Base-by-base conservation (phyloP, 75 land plant species). In the Cunninghamia lanceolata region DNA sequence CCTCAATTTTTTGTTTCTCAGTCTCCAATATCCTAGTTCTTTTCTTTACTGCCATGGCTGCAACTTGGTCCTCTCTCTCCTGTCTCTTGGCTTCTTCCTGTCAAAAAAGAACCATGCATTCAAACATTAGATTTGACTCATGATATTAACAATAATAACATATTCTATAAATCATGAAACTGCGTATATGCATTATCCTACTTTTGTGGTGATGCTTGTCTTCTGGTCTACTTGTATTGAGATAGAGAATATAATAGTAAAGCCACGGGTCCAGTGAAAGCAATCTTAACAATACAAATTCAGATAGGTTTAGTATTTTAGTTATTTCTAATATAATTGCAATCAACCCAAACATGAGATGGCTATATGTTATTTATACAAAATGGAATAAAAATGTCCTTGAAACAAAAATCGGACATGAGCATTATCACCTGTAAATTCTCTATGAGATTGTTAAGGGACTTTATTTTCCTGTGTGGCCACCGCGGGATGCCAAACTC, bases 381-480 rank as follows among this genome's bases (percentile, higher is more conserved):
- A 73, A 32, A 80, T 6, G 32, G 30, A 5, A 78, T 1, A 78
- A 38, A 78, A 25, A 78, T 42, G 30, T 40, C 9, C 47, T 43
- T 1, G 21, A 80, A 28, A n/a, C 47, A 80, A 80, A 77, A 42
- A 19, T 10, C 3, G 34, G 35, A 5, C 38, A 50, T 46, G 19
- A 38, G 40, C 16, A 39, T 34, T 15, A 32, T 73, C 32, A 93
- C 94, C 94, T 91, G 91, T 47, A 91, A 85, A 85, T 89, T 83
- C 15, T 82, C 86, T 70, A 93, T 93, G 34, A 93, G 93, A 70
- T 86, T 83, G 17, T 93, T 89, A 32, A 93, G 85, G 83, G 90
- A 88, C 85, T 93, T 93, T 73, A 93, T 88, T 86, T 93, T 93
- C 78, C 94, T 84, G 66, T 93, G 94, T 19, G 94, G 94, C 94